phyloP scores from a whole-genome alignment of 257 asterid species.

The Salvia splendens region DNA sequence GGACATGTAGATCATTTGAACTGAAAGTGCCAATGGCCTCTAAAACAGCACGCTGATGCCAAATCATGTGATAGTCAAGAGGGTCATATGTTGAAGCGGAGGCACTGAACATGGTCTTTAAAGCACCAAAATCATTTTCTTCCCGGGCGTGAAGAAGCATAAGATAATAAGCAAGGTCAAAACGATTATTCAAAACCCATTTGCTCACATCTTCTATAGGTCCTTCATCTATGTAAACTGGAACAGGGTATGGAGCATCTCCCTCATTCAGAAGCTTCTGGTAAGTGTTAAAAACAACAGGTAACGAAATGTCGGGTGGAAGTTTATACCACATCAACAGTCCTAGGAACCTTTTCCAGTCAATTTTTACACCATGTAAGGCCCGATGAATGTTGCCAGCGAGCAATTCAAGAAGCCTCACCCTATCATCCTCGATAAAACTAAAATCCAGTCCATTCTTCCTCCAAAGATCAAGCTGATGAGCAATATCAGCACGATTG shows the following conservation, averaged over 20 bases:
- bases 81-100: constrained; percentile 93
- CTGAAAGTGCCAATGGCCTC: constrained; percentile 89
- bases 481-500: constrained; percentile 66
- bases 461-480: constrained; percentile 89
- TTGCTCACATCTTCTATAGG: constrained; percentile 51
- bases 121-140: constrained; percentile 65
- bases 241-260: constrained; percentile 90
- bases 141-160: constrained; percentile 95
- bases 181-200: constrained; percentile 55
- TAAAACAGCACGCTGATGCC: constrained; percentile 97
- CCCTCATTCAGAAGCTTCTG: constrained; percentile 84
- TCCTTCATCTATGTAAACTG: constrained; percentile 92
- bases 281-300: constrained; percentile 67
- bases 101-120: constrained; percentile 94
- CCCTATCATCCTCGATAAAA: constrained; percentile 78
- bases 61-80: constrained; percentile 97
- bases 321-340: constrained; percentile 96
- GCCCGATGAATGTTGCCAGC: constrained; percentile 87
- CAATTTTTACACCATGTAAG: constrained; percentile 64
- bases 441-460: constrained; percentile 88
- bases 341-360: constrained; percentile 97
- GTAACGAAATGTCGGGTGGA: constrained; percentile 79
- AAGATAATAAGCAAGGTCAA: constrained; percentile 87
- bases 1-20: constrained; percentile 88
- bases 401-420: constrained; percentile 82